Evolutionary conservation across 805 yeast genomes (phyloP), one percentile per base, ranked within the genome.

Genomic region (Ogataea polymorpha): DNA sequence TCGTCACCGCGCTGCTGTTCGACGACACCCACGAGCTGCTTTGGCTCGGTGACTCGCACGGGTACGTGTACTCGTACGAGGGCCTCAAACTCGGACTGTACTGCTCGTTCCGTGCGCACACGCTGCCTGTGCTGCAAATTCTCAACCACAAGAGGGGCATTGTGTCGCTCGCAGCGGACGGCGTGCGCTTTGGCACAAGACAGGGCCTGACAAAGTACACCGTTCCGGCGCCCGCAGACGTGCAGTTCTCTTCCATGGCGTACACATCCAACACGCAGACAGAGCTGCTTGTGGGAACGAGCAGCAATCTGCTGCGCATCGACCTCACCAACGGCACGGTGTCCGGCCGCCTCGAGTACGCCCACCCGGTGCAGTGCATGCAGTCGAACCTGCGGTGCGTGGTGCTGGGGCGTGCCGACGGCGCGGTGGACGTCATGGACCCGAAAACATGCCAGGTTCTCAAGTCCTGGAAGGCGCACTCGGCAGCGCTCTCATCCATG

Each of bases 41-140:
- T 2, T 91, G 98, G 98, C 71, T 82, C 1, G 96, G 95, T 13
- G 93, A 86, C 57, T 60, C 77, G 1, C 71, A 67, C 27, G 86
- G 90, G 4, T 61, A 70, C 32, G 54, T 72, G 0, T 61, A 68
- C 4, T 66, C 74, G 2, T 70, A 51, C 40, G 66, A 64, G 21
- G 80, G 76, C 10, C 68, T 72, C 9, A 65, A 68, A 9, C 61
- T 81, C 35, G 64, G 67, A 5, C 72, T 81, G 3, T 86, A 84
- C 54, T 73, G 82, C 4, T 65, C 84, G 23, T 77, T 76, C 42
- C 60, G 65, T 15, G 82, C 79, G 0, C 84, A 79, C 38, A 55
- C 62, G 3, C 54, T 67, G 0, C 67, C 79, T 0, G 75, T 82
- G 1, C 56, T 63, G 15, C 81, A 79, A 53, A 59, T 84, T 10